phyloP scores from a whole-genome alignment of 192 early-diverging fungal genomes.

The Phlyctochytrium bullatum region DNA sequence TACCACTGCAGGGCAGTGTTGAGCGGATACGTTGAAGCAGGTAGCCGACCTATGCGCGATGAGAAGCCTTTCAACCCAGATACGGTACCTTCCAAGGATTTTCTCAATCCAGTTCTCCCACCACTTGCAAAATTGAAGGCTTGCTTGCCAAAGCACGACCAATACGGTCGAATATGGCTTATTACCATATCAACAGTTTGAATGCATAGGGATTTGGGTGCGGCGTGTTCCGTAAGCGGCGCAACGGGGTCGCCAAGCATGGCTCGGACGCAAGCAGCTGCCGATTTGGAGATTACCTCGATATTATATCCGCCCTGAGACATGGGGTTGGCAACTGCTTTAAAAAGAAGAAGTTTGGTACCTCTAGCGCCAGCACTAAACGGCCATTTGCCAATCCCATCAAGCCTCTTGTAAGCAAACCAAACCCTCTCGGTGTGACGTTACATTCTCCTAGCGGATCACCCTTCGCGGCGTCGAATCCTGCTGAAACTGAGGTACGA shows the following conservation, averaged over 20 bases:
- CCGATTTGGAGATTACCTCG: constrained; percentile 69
- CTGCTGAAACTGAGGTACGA: constrained; percentile 72
- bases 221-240: background rate
- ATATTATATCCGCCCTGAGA: constrained; percentile 83
- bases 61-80: no score
- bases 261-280: constrained; percentile 70
- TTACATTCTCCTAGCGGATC: constrained; percentile 82
- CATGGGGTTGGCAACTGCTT: background rate
- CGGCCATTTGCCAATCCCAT: constrained; percentile 66
- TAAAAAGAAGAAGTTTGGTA: constrained; percentile 11
- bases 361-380: constrained; percentile 78
- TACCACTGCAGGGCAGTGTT: background rate
- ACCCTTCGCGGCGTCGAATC: constrained; percentile 84
- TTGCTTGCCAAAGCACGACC: constrained; percentile 18
- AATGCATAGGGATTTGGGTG: constrained; percentile 4
- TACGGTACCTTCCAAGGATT: no score
- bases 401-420: constrained; percentile 83
- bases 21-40: background rate
- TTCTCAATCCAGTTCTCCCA: background rate
- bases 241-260: constrained; percentile 58
- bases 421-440: constrained; percentile 78
- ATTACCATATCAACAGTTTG: constrained; percentile 22
- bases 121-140: background rate
- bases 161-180: constrained; percentile 15
- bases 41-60: no score